Evolutionary conservation across 73 alveolate genomes (phyloP).

Genomic region (Durusdinium trenchii): DNA sequence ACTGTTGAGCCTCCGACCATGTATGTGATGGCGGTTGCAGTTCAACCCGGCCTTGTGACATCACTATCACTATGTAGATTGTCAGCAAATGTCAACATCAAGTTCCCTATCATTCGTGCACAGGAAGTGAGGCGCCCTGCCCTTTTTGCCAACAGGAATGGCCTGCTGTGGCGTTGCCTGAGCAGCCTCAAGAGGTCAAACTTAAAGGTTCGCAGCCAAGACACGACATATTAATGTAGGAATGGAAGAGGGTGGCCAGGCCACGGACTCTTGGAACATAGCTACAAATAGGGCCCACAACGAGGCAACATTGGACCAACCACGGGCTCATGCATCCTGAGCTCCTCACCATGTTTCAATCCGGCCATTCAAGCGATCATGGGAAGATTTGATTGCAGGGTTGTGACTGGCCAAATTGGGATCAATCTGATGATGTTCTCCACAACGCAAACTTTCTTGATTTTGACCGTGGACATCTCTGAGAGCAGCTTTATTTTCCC

Average conservation of each 20-base stretch:
- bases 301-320: neutral
- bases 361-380: slow-evolving; percentile 40
- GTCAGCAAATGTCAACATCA: neutral
- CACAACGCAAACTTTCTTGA: too few relatives aligned
- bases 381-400: neutral
- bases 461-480: too few relatives aligned
- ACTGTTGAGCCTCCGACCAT: slow-evolving; percentile 24
- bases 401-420: too few relatives aligned
- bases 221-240: neutral
- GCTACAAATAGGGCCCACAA: neutral
- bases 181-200: neutral
- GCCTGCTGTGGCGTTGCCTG: slow-evolving; percentile 73
- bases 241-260: neutral
- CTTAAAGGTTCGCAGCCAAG: neutral
- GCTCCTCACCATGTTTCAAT: slow-evolving; percentile 17
- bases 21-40: slow-evolving; percentile 88
- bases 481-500: too few relatives aligned
- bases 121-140: neutral
- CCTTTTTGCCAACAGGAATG: slow-evolving; percentile 53
- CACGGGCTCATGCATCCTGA: neutral
- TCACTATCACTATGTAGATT: neutral
- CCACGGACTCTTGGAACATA: neutral
- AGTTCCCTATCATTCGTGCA: neutral
- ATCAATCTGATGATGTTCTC: too few relatives aligned
- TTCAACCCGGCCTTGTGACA: slow-evolving; percentile 42